Evolutionary conservation across 2,329 filamentous ascomycete genomes (phyloP).

Genomic region (Aspergillus nomiae): DNA sequence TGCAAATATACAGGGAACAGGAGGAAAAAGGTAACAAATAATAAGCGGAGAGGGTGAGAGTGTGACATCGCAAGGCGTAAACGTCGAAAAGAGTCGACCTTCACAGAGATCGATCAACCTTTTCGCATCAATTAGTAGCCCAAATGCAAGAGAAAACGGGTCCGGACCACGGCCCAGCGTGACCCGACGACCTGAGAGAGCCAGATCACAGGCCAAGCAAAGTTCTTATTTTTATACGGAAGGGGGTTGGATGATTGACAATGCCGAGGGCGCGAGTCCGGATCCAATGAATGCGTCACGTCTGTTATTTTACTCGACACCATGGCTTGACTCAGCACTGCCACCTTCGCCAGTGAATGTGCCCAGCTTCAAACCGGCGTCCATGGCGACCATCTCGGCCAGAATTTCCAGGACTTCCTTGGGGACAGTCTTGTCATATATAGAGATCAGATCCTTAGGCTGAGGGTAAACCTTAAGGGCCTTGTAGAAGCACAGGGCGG

Average conservation of each 20-base stretch:
- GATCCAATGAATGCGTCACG: slow-evolving; percentile 1
- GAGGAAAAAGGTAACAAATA: slow-evolving; percentile 12
- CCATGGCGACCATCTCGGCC: slow-evolving; percentile 96
- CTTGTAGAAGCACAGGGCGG: slow-evolving; percentile 95
- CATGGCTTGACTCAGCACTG: slow-evolving; percentile 34
- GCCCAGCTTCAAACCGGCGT: slow-evolving; percentile 70
- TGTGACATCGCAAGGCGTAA: not conserved
- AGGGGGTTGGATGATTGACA: slow-evolving; percentile 14
- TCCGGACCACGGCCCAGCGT: slow-evolving; percentile 27
- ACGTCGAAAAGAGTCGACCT: not conserved
- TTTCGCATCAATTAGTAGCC: slow-evolving; percentile 1
- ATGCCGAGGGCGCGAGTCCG: slow-evolving; percentile 11
- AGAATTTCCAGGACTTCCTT: slow-evolving; percentile 97
- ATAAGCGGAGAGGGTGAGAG: slow-evolving; percentile 26
- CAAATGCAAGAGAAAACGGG: slow-evolving; percentile 11
- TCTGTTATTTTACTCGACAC: slow-evolving; percentile 37
- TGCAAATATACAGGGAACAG: slow-evolving; percentile 36
- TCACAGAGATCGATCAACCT: slow-evolving; percentile 1
- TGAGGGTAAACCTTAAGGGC: slow-evolving; percentile 97
- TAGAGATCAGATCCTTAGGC: slow-evolving; percentile 86
- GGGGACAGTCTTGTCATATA: slow-evolving; percentile 98
- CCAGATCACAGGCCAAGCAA: slow-evolving; percentile 18
- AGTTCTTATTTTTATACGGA: slow-evolving; percentile 14
- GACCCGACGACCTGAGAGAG: slow-evolving; percentile 20
- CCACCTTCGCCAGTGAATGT: slow-evolving; percentile 39